These are phyloP conservation scores for Flaveria robusta DNA, from an alignment of 129 eudicot genomes.

Conservation along the genomic window DNA sequence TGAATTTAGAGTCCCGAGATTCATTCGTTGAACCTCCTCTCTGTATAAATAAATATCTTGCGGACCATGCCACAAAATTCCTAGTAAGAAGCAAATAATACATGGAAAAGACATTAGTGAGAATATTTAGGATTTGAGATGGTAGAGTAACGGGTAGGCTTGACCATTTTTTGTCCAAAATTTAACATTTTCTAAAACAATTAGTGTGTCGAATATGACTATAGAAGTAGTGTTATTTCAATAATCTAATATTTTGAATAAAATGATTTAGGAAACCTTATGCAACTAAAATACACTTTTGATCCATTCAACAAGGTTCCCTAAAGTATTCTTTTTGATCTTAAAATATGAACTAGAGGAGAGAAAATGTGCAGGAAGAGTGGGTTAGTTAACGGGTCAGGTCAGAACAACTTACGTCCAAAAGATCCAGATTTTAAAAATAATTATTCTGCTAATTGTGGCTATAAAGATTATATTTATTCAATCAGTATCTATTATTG, in stretches of 20 bases:
- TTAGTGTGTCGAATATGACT: neutral
- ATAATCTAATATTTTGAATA: neutral
- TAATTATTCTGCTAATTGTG: neutral
- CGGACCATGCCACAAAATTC: conserved; percentile 89
- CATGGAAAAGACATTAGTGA: neutral
- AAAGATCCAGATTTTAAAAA: neutral
- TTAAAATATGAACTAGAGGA: neutral
- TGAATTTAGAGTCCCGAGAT: conserved; percentile 55
- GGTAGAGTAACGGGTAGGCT: neutral
- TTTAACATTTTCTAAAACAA: too few relatives aligned
- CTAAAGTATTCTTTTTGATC: neutral
- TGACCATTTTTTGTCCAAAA: too few relatives aligned
- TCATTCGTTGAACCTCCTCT: conserved; percentile 84
- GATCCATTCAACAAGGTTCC: neutral
- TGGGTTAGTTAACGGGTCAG: neutral
- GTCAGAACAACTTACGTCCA: neutral
- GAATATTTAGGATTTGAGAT: neutral
- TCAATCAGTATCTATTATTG: neutral
- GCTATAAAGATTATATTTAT: neutral
- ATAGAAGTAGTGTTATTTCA: neutral
- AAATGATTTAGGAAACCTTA: neutral
- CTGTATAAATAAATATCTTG: conserved; percentile 74
- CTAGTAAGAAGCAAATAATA: conserved; percentile 33
- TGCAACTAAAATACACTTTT: neutral
- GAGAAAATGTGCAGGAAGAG: neutral